Conservation (phyloP, 1,139 yeast species). For the Diutina siamensis region DNA sequence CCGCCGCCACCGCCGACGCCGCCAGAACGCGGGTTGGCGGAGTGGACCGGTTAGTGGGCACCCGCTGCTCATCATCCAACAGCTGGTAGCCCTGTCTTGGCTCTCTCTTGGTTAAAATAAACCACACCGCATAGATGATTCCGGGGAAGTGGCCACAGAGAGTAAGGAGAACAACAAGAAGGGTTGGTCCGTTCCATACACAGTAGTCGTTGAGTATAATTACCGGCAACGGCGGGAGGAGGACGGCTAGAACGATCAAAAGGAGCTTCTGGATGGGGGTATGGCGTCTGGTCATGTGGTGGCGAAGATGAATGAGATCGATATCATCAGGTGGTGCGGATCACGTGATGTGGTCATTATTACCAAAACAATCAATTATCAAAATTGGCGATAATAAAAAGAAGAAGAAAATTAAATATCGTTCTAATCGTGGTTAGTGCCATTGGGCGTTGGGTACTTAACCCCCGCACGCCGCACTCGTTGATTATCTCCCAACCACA, state of each 20-base stretch:
- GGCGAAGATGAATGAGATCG: too few relatives aligned
- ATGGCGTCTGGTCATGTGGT: not conserved
- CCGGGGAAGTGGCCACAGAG: constrained; percentile 24
- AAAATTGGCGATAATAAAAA: too few relatives aligned
- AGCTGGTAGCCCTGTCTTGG: not conserved
- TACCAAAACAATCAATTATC: too few relatives aligned
- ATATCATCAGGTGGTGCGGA: not conserved
- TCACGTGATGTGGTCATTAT: too few relatives aligned
- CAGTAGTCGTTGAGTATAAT: constrained; percentile 12
- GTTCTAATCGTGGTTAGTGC: too few relatives aligned
- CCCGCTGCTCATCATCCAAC: constrained; percentile 2
- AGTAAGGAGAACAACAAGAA: constrained; percentile 25
- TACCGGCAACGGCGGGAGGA: constrained; percentile 32
- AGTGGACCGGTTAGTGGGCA: not conserved
- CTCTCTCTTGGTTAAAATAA: constrained; percentile 12
- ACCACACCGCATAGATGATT: constrained; percentile 22
- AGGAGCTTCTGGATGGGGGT: constrained; percentile 12
- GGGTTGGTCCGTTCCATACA: constrained; percentile 7
- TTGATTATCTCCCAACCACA: not conserved
- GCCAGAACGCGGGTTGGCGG: not conserved
- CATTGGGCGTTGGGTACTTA: not conserved
- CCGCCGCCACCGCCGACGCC: not conserved
- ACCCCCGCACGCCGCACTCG: not conserved
- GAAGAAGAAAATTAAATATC: too few relatives aligned
- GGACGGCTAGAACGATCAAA: constrained; percentile 21